Conservation (phyloP, 331 rosid genomes). For the Rhamnella rubrinervis region DNA sequence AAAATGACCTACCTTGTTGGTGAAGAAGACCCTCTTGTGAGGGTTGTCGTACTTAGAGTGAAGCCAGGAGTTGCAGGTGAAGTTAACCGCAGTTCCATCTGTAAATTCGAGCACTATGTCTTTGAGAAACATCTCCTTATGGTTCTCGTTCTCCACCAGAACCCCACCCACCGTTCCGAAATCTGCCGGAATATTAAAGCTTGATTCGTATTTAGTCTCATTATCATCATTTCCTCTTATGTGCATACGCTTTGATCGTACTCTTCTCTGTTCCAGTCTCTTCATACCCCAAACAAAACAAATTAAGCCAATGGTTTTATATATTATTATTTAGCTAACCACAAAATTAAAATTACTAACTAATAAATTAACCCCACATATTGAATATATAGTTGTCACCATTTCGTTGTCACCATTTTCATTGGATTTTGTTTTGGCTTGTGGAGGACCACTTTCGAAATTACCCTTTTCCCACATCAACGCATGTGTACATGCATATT, state of each 20-base stretch:
- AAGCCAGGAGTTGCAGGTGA: constrained; percentile 63
- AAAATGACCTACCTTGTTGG: constrained; percentile 45
- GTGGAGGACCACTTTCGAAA: too few species aligned
- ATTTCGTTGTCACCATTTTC: too few species aligned
- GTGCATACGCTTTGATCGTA: constrained; percentile 34
- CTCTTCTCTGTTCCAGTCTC: constrained; percentile 56
- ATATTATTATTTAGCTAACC: neutral
- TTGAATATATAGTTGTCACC: too few species aligned
- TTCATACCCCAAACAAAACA: neutral
- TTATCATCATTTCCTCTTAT: neutral
- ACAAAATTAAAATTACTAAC: too few species aligned
- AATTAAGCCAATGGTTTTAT: neutral
- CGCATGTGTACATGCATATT: too few species aligned
- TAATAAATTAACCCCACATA: too few species aligned
- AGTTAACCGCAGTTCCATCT: constrained; percentile 28
- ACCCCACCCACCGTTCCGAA: constrained; percentile 67
- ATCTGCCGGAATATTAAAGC: constrained; percentile 34
- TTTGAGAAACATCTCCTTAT: constrained; percentile 47
- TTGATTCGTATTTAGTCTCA: constrained; percentile 42
- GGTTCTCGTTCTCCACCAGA: constrained; percentile 67
- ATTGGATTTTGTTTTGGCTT: too few species aligned
- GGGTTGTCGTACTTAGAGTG: constrained; percentile 51
- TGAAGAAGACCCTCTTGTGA: constrained; percentile 53
- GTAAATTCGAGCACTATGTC: constrained; percentile 44
- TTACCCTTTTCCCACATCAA: too few species aligned